These are phyloP conservation scores for Vaccinium macrocarpon DNA, from an alignment of 148 eudicot species.

Conservation along the genomic window DNA sequence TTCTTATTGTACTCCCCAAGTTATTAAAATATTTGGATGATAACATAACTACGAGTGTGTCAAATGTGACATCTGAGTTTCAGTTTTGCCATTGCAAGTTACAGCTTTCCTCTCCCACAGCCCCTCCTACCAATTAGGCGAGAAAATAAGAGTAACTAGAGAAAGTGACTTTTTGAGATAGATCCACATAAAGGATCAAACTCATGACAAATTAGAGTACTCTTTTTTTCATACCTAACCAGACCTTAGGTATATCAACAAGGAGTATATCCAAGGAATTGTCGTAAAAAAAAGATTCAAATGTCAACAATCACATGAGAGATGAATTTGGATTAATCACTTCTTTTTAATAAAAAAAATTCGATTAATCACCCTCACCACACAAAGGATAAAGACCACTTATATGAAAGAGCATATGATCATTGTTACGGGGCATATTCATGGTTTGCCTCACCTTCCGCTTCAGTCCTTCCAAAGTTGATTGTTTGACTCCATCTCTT, in stretches of 20 bases:
- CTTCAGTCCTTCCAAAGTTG: constrained; percentile 52
- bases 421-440: background rate
- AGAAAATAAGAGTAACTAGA: background rate
- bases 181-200: no score
- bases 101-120: background rate
- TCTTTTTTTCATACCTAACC: background rate
- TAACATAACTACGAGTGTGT: background rate
- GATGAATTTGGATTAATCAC: constrained; percentile 1
- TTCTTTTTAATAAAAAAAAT: no score
- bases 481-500: constrained; percentile 40
- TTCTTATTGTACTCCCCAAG: background rate
- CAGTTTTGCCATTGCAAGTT: background rate
- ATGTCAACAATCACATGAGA: background rate
- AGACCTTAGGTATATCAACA: background rate
- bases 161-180: background rate
- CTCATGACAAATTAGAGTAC: no score
- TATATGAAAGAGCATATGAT: background rate
- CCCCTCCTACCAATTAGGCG: background rate
- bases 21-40: background rate
- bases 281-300: background rate
- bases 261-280: background rate
- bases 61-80: background rate
- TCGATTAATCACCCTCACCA: background rate
- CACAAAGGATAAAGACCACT: background rate
- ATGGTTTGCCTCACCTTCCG: constrained; percentile 52